A percentile compares a stretch with the other conserved stretches of the same genome.
Evolutionary conservation across 2,329 filamentous ascomycete genomes (phyloP).

Genomic region (Leptoxyphium fumago): DNA sequence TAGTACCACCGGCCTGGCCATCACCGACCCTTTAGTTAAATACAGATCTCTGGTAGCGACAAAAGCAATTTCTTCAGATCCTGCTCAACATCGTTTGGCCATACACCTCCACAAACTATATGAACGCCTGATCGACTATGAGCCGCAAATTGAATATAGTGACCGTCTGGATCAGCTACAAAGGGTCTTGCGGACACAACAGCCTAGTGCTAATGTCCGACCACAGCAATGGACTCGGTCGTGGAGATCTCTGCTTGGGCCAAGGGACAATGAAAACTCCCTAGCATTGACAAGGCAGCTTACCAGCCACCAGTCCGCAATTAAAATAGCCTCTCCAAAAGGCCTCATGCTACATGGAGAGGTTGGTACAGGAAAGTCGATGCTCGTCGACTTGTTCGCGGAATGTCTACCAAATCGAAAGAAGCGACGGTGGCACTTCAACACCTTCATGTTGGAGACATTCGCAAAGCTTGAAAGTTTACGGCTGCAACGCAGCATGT

Average conservation of each 20-base stretch:
- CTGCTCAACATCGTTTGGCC: conserved; percentile 33
- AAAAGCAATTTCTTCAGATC: conserved; percentile 52
- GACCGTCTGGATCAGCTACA: conserved; percentile 46
- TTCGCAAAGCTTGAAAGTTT: conserved; percentile 57
- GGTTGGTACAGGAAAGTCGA: conserved; percentile 70
- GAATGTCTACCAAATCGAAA: conserved; percentile 58
- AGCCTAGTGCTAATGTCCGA: neutral
- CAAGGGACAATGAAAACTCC: conserved; percentile 37
- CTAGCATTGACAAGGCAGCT: conserved; percentile 55
- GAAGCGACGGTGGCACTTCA: conserved; percentile 70
- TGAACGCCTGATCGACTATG: conserved; percentile 60
- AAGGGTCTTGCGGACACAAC: conserved; percentile 5
- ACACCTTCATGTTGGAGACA: conserved; percentile 71
- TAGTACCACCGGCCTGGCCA: conserved; percentile 23
- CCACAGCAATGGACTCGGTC: conserved; percentile 8
- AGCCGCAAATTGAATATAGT: conserved; percentile 55
- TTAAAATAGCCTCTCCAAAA: conserved; percentile 55
- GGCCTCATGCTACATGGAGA: conserved; percentile 68
- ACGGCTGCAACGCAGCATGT: conserved; percentile 26
- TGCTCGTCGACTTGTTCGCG: conserved; percentile 72
- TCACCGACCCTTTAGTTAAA: conserved; percentile 57
- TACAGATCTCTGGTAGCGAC: conserved; percentile 58
- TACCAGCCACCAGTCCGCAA: conserved; percentile 54
- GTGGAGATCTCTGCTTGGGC: conserved; percentile 40
- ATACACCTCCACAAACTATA: conserved; percentile 68